These are phyloP conservation scores for Trametes cinnabarina DNA, from an alignment of 768 basidiomycete species.

Conservation along the genomic window DNA sequence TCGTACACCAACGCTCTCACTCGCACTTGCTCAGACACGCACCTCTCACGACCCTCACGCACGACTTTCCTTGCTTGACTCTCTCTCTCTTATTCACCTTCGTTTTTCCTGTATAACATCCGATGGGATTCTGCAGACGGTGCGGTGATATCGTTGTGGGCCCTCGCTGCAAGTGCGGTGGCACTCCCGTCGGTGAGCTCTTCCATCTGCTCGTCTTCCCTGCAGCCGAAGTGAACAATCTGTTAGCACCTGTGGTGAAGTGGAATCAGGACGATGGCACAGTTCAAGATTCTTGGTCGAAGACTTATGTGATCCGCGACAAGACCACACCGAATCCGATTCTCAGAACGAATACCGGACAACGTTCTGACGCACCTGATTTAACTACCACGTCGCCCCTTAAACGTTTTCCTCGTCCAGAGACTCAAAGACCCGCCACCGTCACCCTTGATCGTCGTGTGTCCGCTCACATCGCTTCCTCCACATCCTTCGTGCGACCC, in stretches of 20 bases:
- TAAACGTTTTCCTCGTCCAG: conserved; percentile 53
- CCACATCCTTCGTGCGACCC: conserved; percentile 47
- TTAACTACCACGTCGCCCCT: conserved; percentile 29
- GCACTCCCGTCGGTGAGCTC: conserved; percentile 68
- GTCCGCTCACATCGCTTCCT: conserved; percentile 56
- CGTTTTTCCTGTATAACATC: conserved; percentile 3
- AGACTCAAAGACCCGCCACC: conserved; percentile 29
- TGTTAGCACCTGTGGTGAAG: conserved; percentile 62
- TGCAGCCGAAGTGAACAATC: not conserved
- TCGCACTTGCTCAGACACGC: not conserved
- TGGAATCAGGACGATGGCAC: conserved; percentile 53
- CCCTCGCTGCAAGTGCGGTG: conserved; percentile 77
- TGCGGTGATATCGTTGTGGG: conserved; percentile 81
- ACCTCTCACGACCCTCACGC: conserved; percentile 2
- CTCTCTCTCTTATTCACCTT: conserved; percentile 9
- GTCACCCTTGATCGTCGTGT: conserved; percentile 44
- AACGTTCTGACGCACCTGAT: conserved; percentile 3
- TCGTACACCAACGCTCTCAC: not conserved
- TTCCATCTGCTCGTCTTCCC: conserved; percentile 1
- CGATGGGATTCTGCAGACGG: conserved; percentile 82
- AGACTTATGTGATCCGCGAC: conserved; percentile 66
- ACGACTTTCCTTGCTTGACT: not conserved
- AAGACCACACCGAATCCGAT: conserved; percentile 42
- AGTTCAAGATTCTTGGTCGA: conserved; percentile 71
- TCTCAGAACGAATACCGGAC: conserved; percentile 7